These are phyloP conservation scores for Saccharomyces hybrid DNA, from an alignment of 1,139 yeast species.

Conservation along the genomic window DNA sequence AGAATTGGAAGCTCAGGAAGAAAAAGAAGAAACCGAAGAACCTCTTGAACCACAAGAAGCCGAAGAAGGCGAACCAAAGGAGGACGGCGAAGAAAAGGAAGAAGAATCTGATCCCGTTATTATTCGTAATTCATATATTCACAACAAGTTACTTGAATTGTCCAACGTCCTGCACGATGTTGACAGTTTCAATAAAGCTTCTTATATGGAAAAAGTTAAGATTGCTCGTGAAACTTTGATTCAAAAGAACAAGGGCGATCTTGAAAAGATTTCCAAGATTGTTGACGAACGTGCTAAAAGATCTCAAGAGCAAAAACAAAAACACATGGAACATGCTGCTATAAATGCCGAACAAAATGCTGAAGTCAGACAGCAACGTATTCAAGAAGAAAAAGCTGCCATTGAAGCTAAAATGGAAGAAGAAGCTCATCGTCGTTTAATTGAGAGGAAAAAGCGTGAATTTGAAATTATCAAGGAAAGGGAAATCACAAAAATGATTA, in stretches of 20 bases:
- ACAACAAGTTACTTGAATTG: slow-evolving; percentile 26
- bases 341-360: slow-evolving; percentile 37
- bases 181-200: slow-evolving; percentile 22
- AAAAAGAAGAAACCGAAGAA: slow-evolving; percentile 46
- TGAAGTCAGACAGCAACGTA: slow-evolving; percentile 58
- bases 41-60: slow-evolving; percentile 32
- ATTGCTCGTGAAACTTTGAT: slow-evolving; percentile 32
- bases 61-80: slow-evolving; percentile 4
- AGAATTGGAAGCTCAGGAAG: slow-evolving; percentile 53
- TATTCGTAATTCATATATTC: slow-evolving; percentile 64
- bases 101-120: slow-evolving; percentile 51
- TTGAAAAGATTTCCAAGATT: slow-evolving; percentile 26
- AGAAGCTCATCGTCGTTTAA: slow-evolving; percentile 72
- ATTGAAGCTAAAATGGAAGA: slow-evolving; percentile 78
- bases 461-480: slow-evolving; percentile 47
- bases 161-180: slow-evolving; percentile 25
- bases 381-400: slow-evolving; percentile 71
- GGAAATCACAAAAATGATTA: slow-evolving; percentile 68
- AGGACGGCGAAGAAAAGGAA: slow-evolving; percentile 16
- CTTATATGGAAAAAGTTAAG: slow-evolving; percentile 30
- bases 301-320: slow-evolving; percentile 64
- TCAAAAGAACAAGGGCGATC: slow-evolving; percentile 25
- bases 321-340: slow-evolving; percentile 45
- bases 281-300: slow-evolving; percentile 43
- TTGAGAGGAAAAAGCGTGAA: slow-evolving; percentile 75